These are phyloP conservation scores for Fallopia convolvulus DNA, from an alignment of 148 eudicot genomes.

Conservation along the genomic window DNA sequence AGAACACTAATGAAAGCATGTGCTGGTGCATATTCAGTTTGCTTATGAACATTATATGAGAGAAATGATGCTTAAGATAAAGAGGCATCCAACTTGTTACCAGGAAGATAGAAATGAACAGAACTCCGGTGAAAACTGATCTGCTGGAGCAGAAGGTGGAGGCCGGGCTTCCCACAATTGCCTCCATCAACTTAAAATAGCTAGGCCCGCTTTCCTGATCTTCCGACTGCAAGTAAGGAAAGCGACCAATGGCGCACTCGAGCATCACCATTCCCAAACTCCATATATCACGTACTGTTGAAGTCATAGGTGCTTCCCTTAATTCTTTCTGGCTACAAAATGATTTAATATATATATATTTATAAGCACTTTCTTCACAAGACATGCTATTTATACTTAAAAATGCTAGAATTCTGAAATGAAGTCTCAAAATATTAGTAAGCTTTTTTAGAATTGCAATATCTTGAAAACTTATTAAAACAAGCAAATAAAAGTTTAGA, in stretches of 20 bases:
- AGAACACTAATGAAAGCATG: neutral
- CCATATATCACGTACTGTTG: constrained; percentile 96
- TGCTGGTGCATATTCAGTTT: neutral
- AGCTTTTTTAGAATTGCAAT: neutral
- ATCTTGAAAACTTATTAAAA: neutral
- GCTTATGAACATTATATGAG: neutral
- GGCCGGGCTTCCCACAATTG: constrained; percentile 77
- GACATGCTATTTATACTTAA: neutral
- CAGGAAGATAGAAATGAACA: constrained; percentile 91
- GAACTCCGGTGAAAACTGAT: constrained; percentile 97
- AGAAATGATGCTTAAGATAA: neutral
- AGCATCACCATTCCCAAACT: constrained; percentile 91
- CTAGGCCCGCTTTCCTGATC: constrained; percentile 70
- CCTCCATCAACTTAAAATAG: constrained; percentile 88
- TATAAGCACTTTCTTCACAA: neutral
- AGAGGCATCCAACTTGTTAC: constrained; percentile 24
- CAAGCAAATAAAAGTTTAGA: neutral
- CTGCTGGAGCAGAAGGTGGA: constrained; percentile 87
- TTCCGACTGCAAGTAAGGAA: constrained; percentile 81
- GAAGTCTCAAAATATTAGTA: neutral
- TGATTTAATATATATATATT: neutral
- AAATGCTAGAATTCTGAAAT: neutral
- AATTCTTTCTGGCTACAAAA: constrained; percentile 82
- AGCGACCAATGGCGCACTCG: constrained; percentile 98
- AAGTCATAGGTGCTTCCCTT: constrained; percentile 87